Evolutionary conservation across 176 grass and related monocot species (phyloP).

Genomic region (Metroxylon sagu): DNA sequence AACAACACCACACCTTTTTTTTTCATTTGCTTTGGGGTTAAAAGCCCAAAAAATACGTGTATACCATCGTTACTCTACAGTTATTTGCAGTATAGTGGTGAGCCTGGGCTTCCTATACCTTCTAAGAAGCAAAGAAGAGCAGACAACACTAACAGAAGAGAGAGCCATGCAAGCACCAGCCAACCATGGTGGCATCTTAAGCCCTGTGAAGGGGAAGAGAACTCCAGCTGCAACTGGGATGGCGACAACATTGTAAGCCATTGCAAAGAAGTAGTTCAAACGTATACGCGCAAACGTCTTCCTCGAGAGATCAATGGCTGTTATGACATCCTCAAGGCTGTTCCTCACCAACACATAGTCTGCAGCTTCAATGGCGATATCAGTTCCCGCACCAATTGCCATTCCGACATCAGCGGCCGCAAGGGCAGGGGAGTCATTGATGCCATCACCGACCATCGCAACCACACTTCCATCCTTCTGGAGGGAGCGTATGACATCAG

Average conservation of each 20-base stretch:
- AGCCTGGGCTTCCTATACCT: slow-evolving; percentile 89
- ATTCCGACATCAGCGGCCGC: slow-evolving; percentile 80
- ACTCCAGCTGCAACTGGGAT: slow-evolving; percentile 57
- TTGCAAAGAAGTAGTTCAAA: slow-evolving; percentile 83
- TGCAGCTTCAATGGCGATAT: slow-evolving; percentile 73
- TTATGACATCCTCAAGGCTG: slow-evolving; percentile 92
- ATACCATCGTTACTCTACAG: slow-evolving; percentile 43
- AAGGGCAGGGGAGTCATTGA: slow-evolving; percentile 70
- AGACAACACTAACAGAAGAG: slow-evolving; percentile 80
- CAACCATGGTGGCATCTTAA: slow-evolving; percentile 72
- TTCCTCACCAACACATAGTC: slow-evolving; percentile 82
- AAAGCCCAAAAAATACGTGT: too few species aligned
- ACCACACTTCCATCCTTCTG: slow-evolving; percentile 55
- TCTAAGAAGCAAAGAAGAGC: slow-evolving; percentile 76
- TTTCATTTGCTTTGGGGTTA: too few species aligned
- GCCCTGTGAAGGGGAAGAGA: slow-evolving; percentile 49
- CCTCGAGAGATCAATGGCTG: slow-evolving; percentile 78
- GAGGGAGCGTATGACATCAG: slow-evolving; percentile 35
- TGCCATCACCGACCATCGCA: slow-evolving; percentile 77
- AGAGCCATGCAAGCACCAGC: slow-evolving; percentile 95
- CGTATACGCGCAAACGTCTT: slow-evolving; percentile 69
- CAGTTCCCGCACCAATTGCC: slow-evolving; percentile 79
- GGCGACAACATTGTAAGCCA: slow-evolving; percentile 55
- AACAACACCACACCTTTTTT: too few species aligned
- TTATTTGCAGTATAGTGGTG: slow-evolving; percentile 90